Conservation (phyloP, 768 basidiomycete genomes). For the Leccinum fibrillosum region DNA sequence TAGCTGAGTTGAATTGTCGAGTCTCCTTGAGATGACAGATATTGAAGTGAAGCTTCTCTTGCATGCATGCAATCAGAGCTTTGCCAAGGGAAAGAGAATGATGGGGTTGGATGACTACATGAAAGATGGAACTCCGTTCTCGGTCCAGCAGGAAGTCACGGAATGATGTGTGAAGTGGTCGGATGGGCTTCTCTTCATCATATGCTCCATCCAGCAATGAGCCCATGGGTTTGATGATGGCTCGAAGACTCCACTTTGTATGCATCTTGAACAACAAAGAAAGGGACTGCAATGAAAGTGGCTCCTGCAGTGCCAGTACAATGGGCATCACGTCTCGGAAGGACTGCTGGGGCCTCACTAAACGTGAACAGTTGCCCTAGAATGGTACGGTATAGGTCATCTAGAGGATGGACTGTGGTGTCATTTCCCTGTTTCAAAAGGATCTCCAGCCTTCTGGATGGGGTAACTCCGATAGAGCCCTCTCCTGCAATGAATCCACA, state of each 20-base stretch:
- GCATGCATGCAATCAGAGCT: not conserved
- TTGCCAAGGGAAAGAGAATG: not conserved
- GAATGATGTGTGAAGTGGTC: not conserved
- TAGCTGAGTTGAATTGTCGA: not conserved
- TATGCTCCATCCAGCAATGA: not conserved
- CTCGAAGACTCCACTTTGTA: not conserved
- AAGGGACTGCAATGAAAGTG: not conserved
- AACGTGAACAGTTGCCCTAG: not conserved
- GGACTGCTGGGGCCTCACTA: not conserved
- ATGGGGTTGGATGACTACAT: not conserved
- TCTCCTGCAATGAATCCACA: not conserved
- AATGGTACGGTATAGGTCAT: not conserved
- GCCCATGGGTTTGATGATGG: not conserved
- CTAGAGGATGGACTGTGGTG: not conserved
- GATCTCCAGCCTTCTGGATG: not conserved
- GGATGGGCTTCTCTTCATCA: not conserved
- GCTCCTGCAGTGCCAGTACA: not conserved
- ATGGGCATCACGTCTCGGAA: not conserved
- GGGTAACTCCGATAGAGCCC: rapidly evolving
- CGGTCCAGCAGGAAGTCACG: not conserved
- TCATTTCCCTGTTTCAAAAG: not conserved
- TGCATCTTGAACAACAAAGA: not conserved
- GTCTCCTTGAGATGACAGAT: not conserved
- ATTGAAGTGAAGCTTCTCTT: not conserved
- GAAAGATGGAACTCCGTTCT: not conserved